Evolutionary conservation across 177 flowering plant species (phyloP).

Genomic region (Vitis hybrid): DNA sequence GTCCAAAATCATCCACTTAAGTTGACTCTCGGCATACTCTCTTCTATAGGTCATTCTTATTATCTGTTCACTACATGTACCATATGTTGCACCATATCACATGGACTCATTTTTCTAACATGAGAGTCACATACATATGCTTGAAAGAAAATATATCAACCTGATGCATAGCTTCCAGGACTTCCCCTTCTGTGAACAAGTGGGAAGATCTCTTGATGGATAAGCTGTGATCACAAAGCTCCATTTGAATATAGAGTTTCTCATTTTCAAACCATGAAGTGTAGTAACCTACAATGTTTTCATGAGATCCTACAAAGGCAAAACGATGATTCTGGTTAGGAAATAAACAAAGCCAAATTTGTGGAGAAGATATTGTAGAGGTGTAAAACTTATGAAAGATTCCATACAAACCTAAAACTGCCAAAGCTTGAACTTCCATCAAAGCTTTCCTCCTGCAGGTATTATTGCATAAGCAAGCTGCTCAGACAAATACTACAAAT

Average conservation of each 20-base stretch:
- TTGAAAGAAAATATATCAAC: conserved; percentile 23
- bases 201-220: conserved; percentile 39
- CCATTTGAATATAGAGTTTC: conserved; percentile 92
- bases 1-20: too few relatives aligned
- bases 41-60: too few relatives aligned
- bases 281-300: conserved; percentile 78
- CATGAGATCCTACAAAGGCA: conserved; percentile 61
- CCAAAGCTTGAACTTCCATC: conserved; percentile 98
- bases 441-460: conserved; percentile 75
- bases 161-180: conserved; percentile 66
- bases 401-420: conserved; percentile 69
- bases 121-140: too few relatives aligned
- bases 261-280: conserved; percentile 97
- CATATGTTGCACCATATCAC: too few relatives aligned
- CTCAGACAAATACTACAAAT: neutral
- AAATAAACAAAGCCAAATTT: neutral
- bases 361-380: neutral
- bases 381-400: too few relatives aligned
- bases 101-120: too few relatives aligned
- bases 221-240: conserved; percentile 85
- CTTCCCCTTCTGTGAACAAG: conserved; percentile 52
- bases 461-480: conserved; percentile 14
- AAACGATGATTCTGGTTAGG: neutral
- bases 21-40: too few relatives aligned
- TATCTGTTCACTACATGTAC: too few relatives aligned